phyloP scores from a whole-genome alignment of 2,329 filamentous ascomycete genomes.

The Neocatenulostroma microsporum region DNA sequence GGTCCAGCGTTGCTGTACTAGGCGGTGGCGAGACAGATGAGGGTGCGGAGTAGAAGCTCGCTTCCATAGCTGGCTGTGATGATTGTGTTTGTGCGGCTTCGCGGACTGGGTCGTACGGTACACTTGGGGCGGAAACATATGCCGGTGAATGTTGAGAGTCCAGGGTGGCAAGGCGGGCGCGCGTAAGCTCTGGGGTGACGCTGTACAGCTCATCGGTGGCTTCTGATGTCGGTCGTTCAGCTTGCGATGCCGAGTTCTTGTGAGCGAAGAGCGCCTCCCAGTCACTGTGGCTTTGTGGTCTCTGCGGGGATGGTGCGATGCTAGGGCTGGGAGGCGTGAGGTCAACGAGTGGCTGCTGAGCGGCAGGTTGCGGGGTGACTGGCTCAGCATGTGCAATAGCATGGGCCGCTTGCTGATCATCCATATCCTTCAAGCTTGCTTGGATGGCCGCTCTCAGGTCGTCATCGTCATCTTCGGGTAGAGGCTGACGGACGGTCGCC shows the following conservation, averaged over 20 bases:
- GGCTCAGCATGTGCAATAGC: conserved; percentile 13
- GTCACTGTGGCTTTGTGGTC: conserved; percentile 8
- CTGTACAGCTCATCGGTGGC: conserved; percentile 26
- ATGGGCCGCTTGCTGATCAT: conserved; percentile 20
- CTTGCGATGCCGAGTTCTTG: conserved; percentile 8
- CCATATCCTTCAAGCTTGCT: conserved; percentile 27
- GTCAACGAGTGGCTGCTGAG: conserved; percentile 20
- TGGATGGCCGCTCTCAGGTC: conserved; percentile 28
- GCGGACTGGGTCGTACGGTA: conserved; percentile 26
- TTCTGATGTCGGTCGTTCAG: conserved; percentile 10
- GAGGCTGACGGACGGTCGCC: conserved; percentile 15
- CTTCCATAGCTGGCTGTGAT: too few relatives aligned
- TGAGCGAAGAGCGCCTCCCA: conserved; percentile 19
- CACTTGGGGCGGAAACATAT: too few relatives aligned
- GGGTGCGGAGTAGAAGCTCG: conserved; percentile 25
- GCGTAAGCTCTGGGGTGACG: conserved; percentile 27
- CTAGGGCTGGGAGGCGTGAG: conserved; percentile 19
- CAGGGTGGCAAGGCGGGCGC: conserved; percentile 23
- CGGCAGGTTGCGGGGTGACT: conserved; percentile 10
- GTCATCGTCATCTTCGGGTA: conserved; percentile 19
- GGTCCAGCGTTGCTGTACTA: conserved; percentile 8
- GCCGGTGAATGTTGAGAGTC: conserved; percentile 12
- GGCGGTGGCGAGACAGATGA: conserved; percentile 16
- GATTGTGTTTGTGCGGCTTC: conserved; percentile 21
- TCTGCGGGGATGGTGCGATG: conserved; percentile 7